These are phyloP conservation scores for Spongispora temasekensis DNA, from an alignment of 1,284 basidiomycete species.

Conservation along the genomic window DNA sequence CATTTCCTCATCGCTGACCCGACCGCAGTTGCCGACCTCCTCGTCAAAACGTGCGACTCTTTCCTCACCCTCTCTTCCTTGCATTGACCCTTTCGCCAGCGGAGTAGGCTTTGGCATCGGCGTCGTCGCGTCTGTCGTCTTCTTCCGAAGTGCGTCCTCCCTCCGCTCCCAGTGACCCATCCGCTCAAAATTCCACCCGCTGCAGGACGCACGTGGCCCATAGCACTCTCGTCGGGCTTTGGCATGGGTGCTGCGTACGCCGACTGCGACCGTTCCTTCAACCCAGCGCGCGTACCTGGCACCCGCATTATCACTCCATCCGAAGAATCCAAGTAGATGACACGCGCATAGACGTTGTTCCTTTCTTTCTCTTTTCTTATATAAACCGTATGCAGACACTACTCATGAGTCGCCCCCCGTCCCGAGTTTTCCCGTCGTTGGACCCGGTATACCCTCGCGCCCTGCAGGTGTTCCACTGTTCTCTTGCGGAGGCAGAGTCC, in stretches of 20 bases:
- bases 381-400: neutral
- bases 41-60: constrained; percentile 71
- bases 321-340: constrained; percentile 28
- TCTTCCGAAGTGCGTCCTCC: constrained; percentile 86
- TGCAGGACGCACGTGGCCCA: constrained; percentile 95
- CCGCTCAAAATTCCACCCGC: neutral
- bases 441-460: neutral
- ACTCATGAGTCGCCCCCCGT: constrained; percentile 7
- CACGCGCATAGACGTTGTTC: constrained; percentile 12
- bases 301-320: constrained; percentile 67
- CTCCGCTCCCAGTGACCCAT: neutral
- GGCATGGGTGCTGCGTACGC: constrained; percentile 88
- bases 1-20: constrained; percentile 12
- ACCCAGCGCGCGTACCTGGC: constrained; percentile 90
- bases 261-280: constrained; percentile 96
- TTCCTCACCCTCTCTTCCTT: neutral
- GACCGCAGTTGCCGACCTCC: constrained; percentile 67
- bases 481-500: constrained; percentile 34
- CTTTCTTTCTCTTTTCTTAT: neutral
- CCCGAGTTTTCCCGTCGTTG: constrained; percentile 23
- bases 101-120: constrained; percentile 95
- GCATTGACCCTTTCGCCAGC: constrained; percentile 49
- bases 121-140: constrained; percentile 90
- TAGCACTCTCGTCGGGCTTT: constrained; percentile 91
- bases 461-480: neutral